Base-by-base conservation (phyloP, 306 rosid species). In the Neltuma alba region DNA sequence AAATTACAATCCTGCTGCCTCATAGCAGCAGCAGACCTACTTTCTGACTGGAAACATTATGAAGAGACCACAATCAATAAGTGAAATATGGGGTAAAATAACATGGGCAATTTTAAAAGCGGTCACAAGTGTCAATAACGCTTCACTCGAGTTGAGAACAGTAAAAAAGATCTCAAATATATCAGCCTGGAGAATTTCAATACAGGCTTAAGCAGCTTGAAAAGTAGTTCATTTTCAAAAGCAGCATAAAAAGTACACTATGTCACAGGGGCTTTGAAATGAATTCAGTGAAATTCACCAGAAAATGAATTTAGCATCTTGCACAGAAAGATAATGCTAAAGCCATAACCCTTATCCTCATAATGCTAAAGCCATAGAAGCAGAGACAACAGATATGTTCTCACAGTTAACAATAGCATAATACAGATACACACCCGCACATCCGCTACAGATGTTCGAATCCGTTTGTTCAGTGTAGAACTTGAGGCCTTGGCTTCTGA, bases 1-100 rank as follows among this genome's bases (percentile, higher is more conserved):
- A 73, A 66, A 80, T 75, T 87, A 82, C 85, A 91, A 64, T 94
- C 96, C 87, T 92, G 91, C 54, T 87, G 89, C 89, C 89, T 92
- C 80, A 88, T 80, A 11, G 52, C 58, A 50, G 86, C 70, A 76
- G 87, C 84, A 81, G 94, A 76, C 84, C 91, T 88, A 79, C 80
- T 69, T 71, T 94, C 97, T 80, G 83, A 88, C 98, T 94, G 91
- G 47, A 45, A 85, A 74, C 80, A 90, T 70, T 28, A 66, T 11
- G 86, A 79, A 80, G 71, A 45, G 89, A 68, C 79, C 47, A 81
- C 18, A 72, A 77, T 83, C 73, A 74, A 33, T 78, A 64, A 78
- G 73, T 75, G 72, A 25, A 73, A 73, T 66, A 48, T n/a, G 64
- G 66, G 76, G n/a, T 34, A 48, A 48, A 41, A 60, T 20, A 30